These are phyloP conservation scores for Serpula lacrymans DNA, from an alignment of 768 basidiomycete genomes.

Conservation along the genomic window DNA sequence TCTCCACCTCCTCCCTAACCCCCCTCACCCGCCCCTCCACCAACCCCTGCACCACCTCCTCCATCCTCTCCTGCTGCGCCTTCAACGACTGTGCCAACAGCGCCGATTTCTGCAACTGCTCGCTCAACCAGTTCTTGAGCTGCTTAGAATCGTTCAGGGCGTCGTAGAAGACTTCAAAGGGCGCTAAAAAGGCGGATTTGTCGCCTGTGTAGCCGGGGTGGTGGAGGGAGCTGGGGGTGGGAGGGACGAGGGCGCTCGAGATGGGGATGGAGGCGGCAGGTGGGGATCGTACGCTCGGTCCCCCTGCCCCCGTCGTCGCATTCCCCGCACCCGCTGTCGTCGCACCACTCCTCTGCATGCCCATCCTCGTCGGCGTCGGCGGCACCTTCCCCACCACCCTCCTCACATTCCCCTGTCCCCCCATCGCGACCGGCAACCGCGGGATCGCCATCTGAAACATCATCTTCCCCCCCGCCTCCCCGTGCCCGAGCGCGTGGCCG, in stretches of 20 bases:
- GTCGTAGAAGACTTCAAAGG: conserved; percentile 84
- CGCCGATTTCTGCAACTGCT: conserved; percentile 67
- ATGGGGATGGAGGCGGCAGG: conserved; percentile 67
- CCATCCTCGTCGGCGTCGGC: conserved; percentile 66
- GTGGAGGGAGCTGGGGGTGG: conserved; percentile 64
- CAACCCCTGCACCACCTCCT: conserved; percentile 53
- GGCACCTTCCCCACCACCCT: conserved; percentile 61
- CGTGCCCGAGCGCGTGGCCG: conserved; percentile 23
- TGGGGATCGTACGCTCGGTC: conserved; percentile 38
- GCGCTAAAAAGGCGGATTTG: conserved; percentile 75
- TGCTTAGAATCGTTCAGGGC: conserved; percentile 77
- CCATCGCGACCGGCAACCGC: conserved; percentile 52
- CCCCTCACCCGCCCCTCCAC: conserved; percentile 59
- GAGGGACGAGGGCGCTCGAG: conserved; percentile 59
- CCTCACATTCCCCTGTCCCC: conserved; percentile 43
- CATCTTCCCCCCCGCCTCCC: conserved; percentile 37
- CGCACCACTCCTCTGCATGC: conserved; percentile 38
- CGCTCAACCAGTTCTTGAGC: conserved; percentile 71
- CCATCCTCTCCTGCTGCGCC: conserved; percentile 62
- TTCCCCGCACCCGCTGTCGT: conserved; percentile 8
- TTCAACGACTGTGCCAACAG: conserved; percentile 47
- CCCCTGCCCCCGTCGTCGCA: conserved; percentile 15
- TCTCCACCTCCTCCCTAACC: conserved; percentile 59
- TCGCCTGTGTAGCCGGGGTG: conserved; percentile 58
- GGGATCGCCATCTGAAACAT: conserved; percentile 64